Conservation (phyloP, 2,329 filamentous ascomycete genomes). For the Huntiella omanensis region DNA sequence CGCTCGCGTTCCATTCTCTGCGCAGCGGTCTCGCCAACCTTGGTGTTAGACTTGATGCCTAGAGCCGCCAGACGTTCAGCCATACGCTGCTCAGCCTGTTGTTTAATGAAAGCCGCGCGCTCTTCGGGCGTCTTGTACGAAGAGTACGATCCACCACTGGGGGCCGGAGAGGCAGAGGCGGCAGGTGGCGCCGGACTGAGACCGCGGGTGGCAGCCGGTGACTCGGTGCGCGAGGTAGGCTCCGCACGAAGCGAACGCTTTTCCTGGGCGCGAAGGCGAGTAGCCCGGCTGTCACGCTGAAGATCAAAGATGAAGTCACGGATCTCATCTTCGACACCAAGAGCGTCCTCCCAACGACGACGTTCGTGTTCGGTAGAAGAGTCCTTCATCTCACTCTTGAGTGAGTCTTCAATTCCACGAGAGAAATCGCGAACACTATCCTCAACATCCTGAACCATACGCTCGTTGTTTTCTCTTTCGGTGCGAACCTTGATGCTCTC, state of each 20-base stretch:
- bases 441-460: conserved; percentile 92
- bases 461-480: conserved; percentile 85
- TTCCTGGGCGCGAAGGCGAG: conserved; percentile 46
- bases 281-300: conserved; percentile 64
- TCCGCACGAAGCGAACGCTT: conserved; percentile 28
- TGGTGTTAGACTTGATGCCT: conserved; percentile 68
- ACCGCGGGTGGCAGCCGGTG: conserved; percentile 31
- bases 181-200: conserved; percentile 21
- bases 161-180: conserved; percentile 24
- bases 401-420: conserved; percentile 62
- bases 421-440: conserved; percentile 86
- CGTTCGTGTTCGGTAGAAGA: conserved; percentile 73
- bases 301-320: conserved; percentile 97
- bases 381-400: conserved; percentile 63
- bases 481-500: conserved; percentile 64
- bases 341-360: conserved; percentile 83
- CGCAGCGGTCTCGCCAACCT: conserved; percentile 59
- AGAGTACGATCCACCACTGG: conserved; percentile 47
- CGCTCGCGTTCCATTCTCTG: conserved; percentile 80
- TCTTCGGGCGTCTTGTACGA: conserved; percentile 85
- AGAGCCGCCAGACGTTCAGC: conserved; percentile 86
- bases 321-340: conserved; percentile 91
- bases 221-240: conserved; percentile 25
- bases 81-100: conserved; percentile 93
- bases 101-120: conserved; percentile 85